phyloP scores from a whole-genome alignment of 2,329 filamentous ascomycete genomes.

The Verticillium nonalfalfae region DNA sequence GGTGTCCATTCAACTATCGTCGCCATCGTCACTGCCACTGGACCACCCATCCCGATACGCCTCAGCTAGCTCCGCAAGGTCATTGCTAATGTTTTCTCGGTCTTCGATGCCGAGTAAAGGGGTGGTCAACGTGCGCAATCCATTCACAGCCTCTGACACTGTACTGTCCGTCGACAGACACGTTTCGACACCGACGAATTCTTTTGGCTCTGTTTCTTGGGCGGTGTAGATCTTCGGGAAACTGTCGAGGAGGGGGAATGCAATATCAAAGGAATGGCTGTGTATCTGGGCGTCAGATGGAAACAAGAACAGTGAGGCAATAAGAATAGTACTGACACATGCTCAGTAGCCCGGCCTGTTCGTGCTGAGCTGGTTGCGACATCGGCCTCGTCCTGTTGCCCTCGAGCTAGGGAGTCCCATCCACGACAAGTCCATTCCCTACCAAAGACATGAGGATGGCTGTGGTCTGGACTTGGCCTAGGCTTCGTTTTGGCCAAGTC shows the following conservation, averaged over 20 bases:
- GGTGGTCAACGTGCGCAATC: slow-evolving; percentile 56
- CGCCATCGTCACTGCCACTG: slow-evolving; percentile 65
- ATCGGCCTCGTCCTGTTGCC: slow-evolving; percentile 7
- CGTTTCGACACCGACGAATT: slow-evolving; percentile 43
- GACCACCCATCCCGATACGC: slow-evolving; percentile 87
- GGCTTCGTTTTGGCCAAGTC: slow-evolving; percentile 4
- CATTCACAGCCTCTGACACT: slow-evolving; percentile 63
- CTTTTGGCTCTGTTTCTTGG: slow-evolving; percentile 16
- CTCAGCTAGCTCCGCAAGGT: slow-evolving; percentile 75
- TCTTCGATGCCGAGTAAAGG: slow-evolving; percentile 67
- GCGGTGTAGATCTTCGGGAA: slow-evolving; percentile 70
- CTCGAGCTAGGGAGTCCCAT: not conserved
- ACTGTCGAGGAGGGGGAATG: slow-evolving; percentile 75
- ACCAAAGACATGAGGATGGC: slow-evolving; percentile 31
- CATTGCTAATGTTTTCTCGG: slow-evolving; percentile 75
- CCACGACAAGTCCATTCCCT: slow-evolving; percentile 29
- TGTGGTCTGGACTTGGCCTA: slow-evolving; percentile 5
- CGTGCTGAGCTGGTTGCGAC: not conserved
- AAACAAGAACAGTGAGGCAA: not conserved
- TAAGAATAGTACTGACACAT: not conserved
- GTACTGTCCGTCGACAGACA: slow-evolving; percentile 68
- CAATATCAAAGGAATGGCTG: slow-evolving; percentile 27
- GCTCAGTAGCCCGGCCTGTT: not conserved
- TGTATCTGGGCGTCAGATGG: not conserved
- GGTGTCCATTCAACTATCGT: slow-evolving; percentile 41